These are phyloP conservation scores for Suillus alpinus DNA, from an alignment of 768 basidiomycete genomes.

Conservation along the genomic window DNA sequence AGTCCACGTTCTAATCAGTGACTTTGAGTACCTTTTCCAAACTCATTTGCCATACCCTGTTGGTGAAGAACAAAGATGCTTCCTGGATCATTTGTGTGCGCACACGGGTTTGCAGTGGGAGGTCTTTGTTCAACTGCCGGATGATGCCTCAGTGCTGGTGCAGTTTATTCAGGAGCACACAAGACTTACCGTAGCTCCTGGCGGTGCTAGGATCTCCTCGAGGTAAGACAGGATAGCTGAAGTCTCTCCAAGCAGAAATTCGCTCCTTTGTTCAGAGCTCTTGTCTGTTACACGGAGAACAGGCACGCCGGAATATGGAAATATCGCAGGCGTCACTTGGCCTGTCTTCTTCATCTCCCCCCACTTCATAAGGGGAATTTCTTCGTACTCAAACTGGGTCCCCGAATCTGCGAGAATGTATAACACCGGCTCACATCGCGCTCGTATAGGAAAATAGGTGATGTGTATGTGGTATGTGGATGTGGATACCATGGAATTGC, in stretches of 20 bases:
- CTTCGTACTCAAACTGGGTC: constrained; percentile 18
- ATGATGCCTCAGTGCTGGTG: not conserved
- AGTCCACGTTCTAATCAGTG: not conserved
- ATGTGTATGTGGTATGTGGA: constrained; percentile 14
- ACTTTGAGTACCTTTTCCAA: constrained; percentile 10
- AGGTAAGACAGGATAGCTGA: constrained; percentile 23
- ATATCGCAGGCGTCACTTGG: constrained; percentile 15
- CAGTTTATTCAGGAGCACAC: not conserved
- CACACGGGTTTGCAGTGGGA: constrained; percentile 15
- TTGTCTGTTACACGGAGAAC: constrained; percentile 21
- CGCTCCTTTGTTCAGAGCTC: constrained; percentile 6
- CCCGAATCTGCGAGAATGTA: constrained; percentile 25
- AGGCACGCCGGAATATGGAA: constrained; percentile 24
- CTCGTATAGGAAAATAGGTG: constrained; percentile 22
- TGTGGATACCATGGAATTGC: constrained; percentile 5
- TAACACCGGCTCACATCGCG: constrained; percentile 24
- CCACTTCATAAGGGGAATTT: constrained; percentile 17
- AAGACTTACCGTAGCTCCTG: constrained; percentile 14
- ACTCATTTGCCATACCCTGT: constrained; percentile 6
- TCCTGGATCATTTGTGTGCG: constrained; percentile 21
- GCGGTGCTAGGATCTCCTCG: constrained; percentile 18
- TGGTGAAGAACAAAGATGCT: constrained; percentile 23
- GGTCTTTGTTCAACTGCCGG: constrained; percentile 6
- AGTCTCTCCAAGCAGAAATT: constrained; percentile 22
- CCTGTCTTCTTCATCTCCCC: constrained; percentile 12